These are phyloP conservation scores for Boletus pseudo-olivaceus DNA, from an alignment of 768 basidiomycete genomes.

Conservation along the genomic window DNA sequence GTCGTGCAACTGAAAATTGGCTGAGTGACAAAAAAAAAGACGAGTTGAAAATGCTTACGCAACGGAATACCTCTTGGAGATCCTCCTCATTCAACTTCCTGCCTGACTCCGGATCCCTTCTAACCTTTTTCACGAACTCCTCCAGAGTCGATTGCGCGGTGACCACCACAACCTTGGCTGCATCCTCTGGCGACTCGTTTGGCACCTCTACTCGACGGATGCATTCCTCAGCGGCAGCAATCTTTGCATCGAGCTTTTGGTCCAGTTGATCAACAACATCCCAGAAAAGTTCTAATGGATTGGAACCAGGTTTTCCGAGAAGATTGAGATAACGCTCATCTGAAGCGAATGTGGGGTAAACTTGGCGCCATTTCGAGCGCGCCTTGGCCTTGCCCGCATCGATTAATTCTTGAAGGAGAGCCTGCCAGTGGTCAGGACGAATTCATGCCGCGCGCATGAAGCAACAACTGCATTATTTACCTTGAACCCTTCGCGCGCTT, in stretches of 20 bases:
- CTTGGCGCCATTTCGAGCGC: constrained; percentile 87
- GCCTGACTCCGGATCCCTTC: constrained; percentile 52
- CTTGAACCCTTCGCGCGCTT: constrained; percentile 89
- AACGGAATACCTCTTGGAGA: constrained; percentile 54
- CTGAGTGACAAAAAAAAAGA: constrained; percentile 5
- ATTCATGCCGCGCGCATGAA: neutral
- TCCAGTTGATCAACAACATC: constrained; percentile 86
- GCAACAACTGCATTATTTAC: constrained; percentile 34
- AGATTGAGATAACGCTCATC: constrained; percentile 84
- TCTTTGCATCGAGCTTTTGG: constrained; percentile 78
- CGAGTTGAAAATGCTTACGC: constrained; percentile 42
- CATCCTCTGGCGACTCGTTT: constrained; percentile 30
- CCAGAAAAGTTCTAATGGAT: constrained; percentile 96
- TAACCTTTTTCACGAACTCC: constrained; percentile 57
- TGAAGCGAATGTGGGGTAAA: constrained; percentile 71
- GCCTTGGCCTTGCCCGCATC: constrained; percentile 66
- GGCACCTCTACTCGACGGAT: constrained; percentile 42
- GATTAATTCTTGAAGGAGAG: constrained; percentile 68
- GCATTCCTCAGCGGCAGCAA: constrained; percentile 60
- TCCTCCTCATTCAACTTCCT: constrained; percentile 49
- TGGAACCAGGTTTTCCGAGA: constrained; percentile 91
- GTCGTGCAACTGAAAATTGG: constrained; percentile 57
- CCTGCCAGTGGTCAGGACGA: constrained; percentile 37
- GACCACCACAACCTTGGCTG: constrained; percentile 37
- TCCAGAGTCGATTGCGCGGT: constrained; percentile 60